Conservation (phyloP, 805 yeast species). For the Wickerhamomyces hampshirensis region DNA sequence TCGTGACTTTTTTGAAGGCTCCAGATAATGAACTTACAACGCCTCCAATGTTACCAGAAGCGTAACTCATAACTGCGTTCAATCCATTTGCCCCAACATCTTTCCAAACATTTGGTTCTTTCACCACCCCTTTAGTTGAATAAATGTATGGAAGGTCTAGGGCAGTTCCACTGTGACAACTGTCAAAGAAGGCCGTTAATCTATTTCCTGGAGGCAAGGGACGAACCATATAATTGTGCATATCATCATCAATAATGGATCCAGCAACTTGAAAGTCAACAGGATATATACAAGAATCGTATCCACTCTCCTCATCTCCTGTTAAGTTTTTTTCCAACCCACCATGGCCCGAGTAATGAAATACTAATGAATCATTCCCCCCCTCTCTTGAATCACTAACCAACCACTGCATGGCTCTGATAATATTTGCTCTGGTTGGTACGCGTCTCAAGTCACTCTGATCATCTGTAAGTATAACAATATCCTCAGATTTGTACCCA, state of each 20-base stretch:
- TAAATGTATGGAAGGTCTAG: conserved; percentile 66
- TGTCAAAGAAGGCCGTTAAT: conserved; percentile 66
- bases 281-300: conserved; percentile 59
- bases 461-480: conserved; percentile 48
- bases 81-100: conserved; percentile 62
- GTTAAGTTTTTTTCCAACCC: conserved; percentile 55
- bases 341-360: conserved; percentile 78
- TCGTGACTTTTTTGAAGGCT: conserved; percentile 20
- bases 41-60: conserved; percentile 43
- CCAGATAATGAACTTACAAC: conserved; percentile 22
- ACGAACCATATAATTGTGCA: conserved; percentile 58
- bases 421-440: conserved; percentile 63
- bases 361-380: conserved; percentile 62
- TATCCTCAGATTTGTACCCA: conserved; percentile 28
- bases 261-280: conserved; percentile 60
- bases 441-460: conserved; percentile 28
- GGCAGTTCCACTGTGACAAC: conserved; percentile 74
- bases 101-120: conserved; percentile 64
- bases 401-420: conserved; percentile 71
- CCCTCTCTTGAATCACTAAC: conserved; percentile 48
- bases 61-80: conserved; percentile 47
- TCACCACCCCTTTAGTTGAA: conserved; percentile 67
- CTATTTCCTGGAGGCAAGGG: conserved; percentile 62
- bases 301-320: conserved; percentile 63
- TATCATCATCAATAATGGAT: conserved; percentile 58